Percentiles rank a stretch among this genome's conserved stretches.
These are phyloP conservation scores for Isoetes engelmannii DNA, from an alignment of 83 land plant species.

Conservation along the genomic window DNA sequence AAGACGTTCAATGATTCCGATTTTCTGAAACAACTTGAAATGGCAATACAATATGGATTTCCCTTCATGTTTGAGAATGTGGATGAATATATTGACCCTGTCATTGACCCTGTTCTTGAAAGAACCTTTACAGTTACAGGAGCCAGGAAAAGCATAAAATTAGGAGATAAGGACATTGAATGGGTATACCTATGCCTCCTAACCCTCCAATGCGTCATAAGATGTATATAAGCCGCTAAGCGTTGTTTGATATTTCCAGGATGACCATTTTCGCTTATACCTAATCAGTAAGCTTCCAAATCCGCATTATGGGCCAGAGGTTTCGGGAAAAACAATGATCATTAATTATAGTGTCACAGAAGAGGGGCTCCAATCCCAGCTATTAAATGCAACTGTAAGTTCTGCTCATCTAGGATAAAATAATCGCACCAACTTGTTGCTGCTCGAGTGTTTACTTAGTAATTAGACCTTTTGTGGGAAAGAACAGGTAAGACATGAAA, in stretches of 20 bases:
- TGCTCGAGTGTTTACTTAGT: background rate
- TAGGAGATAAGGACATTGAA: conserved; percentile 41
- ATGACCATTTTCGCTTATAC: conserved; percentile 36
- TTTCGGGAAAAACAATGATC: conserved; percentile 37
- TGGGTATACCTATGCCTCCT: conserved; percentile 21
- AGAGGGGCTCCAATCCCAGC: conserved; percentile 41
- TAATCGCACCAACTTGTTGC: background rate
- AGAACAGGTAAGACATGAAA: conserved; percentile 36
- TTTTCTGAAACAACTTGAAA: conserved; percentile 36
- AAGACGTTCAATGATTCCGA: conserved; percentile 37
- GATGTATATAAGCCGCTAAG: background rate
- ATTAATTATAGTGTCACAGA: conserved; percentile 39
- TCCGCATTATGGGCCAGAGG: conserved; percentile 42
- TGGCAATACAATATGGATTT: conserved; percentile 40
- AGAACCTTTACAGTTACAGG: conserved; percentile 26
- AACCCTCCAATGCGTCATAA: background rate
- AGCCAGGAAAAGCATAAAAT: conserved; percentile 30
- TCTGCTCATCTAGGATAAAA: conserved; percentile 4
- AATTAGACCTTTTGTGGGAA: too few relatives aligned
- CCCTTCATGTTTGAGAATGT: conserved; percentile 45
- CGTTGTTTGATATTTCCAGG: conserved; percentile 15
- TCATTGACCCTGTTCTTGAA: conserved; percentile 40
- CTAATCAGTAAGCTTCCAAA: conserved; percentile 37
- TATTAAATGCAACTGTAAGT: conserved; percentile 37
- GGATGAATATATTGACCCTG: conserved; percentile 44